Conservation (phyloP, 352 stramenopile genomes). For the Globisporangium carolinianum region DNA sequence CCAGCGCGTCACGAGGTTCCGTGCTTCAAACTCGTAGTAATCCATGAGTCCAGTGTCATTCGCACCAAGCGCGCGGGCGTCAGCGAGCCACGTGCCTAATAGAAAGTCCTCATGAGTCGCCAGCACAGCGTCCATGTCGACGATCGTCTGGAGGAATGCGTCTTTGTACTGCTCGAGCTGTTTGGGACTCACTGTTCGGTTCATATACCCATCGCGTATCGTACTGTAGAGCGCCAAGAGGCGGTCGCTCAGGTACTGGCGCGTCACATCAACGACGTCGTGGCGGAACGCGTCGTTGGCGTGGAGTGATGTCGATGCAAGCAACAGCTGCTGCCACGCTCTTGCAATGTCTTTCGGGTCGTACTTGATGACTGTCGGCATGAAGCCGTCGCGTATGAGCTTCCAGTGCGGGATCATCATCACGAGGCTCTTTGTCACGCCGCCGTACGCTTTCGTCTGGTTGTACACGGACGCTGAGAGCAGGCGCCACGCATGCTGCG, state of each 20-base stretch:
- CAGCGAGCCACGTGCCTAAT: constrained; percentile 60
- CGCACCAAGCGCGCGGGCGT: constrained; percentile 39
- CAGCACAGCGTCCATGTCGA: constrained; percentile 55
- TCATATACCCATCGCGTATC: constrained; percentile 41
- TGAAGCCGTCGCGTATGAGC: constrained; percentile 58
- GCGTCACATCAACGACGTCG: constrained; percentile 76
- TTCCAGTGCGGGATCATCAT: constrained; percentile 65
- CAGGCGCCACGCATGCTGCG: constrained; percentile 43
- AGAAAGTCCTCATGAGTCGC: constrained; percentile 61
- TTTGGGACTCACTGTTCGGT: constrained; percentile 20
- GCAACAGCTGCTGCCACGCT: constrained; percentile 53
- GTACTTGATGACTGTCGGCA: constrained; percentile 70
- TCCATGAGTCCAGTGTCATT: constrained; percentile 22
- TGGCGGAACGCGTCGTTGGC: constrained; percentile 55
- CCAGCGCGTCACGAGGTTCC: constrained; percentile 77
- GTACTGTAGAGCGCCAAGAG: constrained; percentile 53
- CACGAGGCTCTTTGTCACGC: constrained; percentile 69
- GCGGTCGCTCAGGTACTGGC: constrained; percentile 62
- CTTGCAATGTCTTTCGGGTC: constrained; percentile 48
- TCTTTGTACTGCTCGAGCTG: constrained; percentile 33
- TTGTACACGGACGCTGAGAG: constrained; percentile 69
- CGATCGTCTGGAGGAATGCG: constrained; percentile 41
- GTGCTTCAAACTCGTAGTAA: constrained; percentile 80
- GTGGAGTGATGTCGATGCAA: constrained; percentile 29
- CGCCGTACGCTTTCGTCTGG: constrained; percentile 49